Conservation (phyloP, 768 basidiomycete species). For the Auriscalpium vulgare region DNA sequence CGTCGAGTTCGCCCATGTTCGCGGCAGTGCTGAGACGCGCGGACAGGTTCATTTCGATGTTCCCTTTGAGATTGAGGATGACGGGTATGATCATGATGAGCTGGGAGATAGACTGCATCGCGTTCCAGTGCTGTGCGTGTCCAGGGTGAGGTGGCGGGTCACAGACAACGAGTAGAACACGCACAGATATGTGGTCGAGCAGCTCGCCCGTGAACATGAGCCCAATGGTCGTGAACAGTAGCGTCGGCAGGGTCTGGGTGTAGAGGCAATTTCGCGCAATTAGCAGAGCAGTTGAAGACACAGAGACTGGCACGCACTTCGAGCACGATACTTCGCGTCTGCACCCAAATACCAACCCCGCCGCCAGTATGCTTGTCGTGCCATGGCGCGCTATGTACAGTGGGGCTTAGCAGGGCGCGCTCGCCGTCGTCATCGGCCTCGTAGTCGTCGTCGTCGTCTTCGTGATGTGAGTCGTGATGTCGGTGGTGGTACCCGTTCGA, state of each 20-base stretch:
- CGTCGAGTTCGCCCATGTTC: constrained; percentile 88
- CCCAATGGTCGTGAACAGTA: constrained; percentile 77
- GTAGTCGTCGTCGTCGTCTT: constrained; percentile 11
- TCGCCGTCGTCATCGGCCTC: constrained; percentile 33
- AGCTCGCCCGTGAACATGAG: constrained; percentile 88
- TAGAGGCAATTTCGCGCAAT: background rate
- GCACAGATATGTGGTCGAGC: constrained; percentile 77
- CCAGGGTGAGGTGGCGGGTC: background rate
- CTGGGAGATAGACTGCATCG: constrained; percentile 86
- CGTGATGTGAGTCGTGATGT: constrained; percentile 8
- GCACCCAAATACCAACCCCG: constrained; percentile 36
- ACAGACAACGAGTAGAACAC: constrained; percentile 18
- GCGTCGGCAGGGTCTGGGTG: constrained; percentile 73
- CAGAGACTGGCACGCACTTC: constrained; percentile 42
- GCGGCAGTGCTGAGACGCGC: constrained; percentile 92
- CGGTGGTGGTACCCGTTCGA: background rate
- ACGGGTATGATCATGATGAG: constrained; percentile 96
- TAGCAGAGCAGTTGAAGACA: background rate
- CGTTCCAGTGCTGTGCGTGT: constrained; percentile 63
- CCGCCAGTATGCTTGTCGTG: constrained; percentile 17
- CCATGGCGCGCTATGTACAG: constrained; percentile 20
- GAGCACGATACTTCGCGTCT: constrained; percentile 53
- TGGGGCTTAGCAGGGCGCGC: constrained; percentile 36
- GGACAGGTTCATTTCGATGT: constrained; percentile 97
- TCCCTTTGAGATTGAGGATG: constrained; percentile 92